A percentile compares a stretch with the other conserved stretches of the same genome.
phyloP scores from a whole-genome alignment of 345 rosid genomes.

The Pistacia atlantica region DNA sequence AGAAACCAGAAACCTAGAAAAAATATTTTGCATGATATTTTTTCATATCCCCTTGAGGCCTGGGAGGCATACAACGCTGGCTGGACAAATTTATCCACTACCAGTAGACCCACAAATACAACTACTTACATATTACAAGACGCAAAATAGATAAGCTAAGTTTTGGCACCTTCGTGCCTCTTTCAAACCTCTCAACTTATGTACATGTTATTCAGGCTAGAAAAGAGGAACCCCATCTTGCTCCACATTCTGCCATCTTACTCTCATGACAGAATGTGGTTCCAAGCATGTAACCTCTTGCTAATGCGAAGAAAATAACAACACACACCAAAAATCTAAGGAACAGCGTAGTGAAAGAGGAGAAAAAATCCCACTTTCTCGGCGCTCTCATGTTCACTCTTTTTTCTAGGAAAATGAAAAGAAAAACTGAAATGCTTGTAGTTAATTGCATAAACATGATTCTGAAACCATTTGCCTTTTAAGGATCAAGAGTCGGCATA shows the following conservation, averaged over 20 bases:
- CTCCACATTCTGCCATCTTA: slow-evolving; percentile 36
- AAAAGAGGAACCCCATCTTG: slow-evolving; percentile 23
- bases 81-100: background rate
- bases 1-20: too few species aligned
- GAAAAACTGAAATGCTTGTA: background rate
- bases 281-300: slow-evolving; percentile 35
- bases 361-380: slow-evolving; percentile 17
- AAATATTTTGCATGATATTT: background rate
- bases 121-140: slow-evolving; percentile 14
- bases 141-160: background rate
- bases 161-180: background rate
- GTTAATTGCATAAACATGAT: background rate
- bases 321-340: slow-evolving; percentile 4
- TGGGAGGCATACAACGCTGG: background rate
- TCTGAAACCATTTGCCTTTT: background rate
- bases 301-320: background rate
- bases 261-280: slow-evolving; percentile 25
- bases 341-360: background rate
- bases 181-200: slow-evolving; percentile 17
- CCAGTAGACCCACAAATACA: background rate
- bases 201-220: slow-evolving; percentile 9
- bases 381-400: background rate
- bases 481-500: slow-evolving; percentile 17
- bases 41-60: background rate
- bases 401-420: background rate